phyloP scores from a whole-genome alignment of 495 filamentous ascomycete genomes.

The Neurospora sp. region DNA sequence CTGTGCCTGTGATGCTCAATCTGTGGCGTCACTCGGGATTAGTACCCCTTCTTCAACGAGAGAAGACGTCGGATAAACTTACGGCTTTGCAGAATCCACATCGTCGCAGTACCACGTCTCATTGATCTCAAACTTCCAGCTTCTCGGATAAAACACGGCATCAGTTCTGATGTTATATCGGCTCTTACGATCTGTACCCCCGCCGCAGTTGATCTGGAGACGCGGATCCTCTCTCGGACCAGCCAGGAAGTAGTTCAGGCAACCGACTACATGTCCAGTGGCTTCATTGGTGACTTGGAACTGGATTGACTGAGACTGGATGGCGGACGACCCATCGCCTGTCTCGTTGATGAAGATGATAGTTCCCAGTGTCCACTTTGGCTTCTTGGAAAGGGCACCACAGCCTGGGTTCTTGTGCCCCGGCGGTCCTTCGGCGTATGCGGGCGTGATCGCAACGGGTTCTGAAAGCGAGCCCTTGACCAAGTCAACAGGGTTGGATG shows the following conservation, averaged over 20 bases:
- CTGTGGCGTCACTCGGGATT: not conserved
- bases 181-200: constrained; percentile 1
- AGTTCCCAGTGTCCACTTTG: constrained; percentile 9
- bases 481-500: constrained; percentile 7
- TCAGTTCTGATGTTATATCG: constrained; percentile 10
- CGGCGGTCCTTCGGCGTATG: constrained; percentile 8
- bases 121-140: constrained; percentile 9
- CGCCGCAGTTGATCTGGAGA: constrained; percentile 5
- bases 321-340: constrained; percentile 5
- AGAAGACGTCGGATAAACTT: not conserved
- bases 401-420: constrained; percentile 10
- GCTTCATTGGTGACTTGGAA: constrained; percentile 12
- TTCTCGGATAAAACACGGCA: constrained; percentile 11
- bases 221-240: not conserved
- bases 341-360: constrained; percentile 11
- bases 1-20: constrained; percentile 9
- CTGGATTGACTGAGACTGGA: constrained; percentile 7
- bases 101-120: constrained; percentile 26
- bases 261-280: constrained; percentile 19
- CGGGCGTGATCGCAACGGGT: constrained; percentile 14
- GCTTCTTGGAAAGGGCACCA: constrained; percentile 1
- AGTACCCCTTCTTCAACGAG: not conserved
- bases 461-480: constrained; percentile 9
- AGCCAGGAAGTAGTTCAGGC: constrained; percentile 6
- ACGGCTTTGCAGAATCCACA: constrained; percentile 18